Evolutionary conservation across 768 basidiomycete genomes (phyloP).

Genomic region (Suillus weaverae): DNA sequence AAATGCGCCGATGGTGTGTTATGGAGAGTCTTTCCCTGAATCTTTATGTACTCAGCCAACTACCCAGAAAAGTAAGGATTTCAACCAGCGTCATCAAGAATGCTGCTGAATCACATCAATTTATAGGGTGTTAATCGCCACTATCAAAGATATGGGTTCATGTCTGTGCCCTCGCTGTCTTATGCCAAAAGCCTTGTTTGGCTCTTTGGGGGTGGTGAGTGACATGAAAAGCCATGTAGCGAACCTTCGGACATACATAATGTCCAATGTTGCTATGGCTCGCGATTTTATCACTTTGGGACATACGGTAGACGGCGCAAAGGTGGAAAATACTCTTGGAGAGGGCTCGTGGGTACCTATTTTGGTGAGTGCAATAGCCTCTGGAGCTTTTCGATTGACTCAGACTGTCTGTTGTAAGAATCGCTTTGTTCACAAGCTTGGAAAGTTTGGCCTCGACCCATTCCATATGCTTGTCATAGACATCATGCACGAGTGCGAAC

Average conservation of each 20-base stretch:
- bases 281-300: background rate
- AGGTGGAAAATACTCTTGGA: background rate
- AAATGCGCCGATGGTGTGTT: too few relatives aligned
- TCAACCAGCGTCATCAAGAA: too few relatives aligned
- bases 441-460: background rate
- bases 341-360: background rate
- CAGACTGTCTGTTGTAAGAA: background rate
- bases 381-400: background rate
- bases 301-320: too few relatives aligned
- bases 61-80: too few relatives aligned
- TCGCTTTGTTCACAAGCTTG: background rate
- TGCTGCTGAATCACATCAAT: too few relatives aligned
- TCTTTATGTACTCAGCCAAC: conserved; percentile 13
- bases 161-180: too few relatives aligned
- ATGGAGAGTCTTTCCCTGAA: too few relatives aligned
- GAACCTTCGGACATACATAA: background rate
- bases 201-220: background rate
- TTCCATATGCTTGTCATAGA: background rate
- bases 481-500: background rate
- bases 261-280: background rate
- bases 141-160: too few relatives aligned
- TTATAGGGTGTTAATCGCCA: too few relatives aligned
- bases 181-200: background rate
- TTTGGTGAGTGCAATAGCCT: background rate
- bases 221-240: background rate